Evolutionary conservation across 2,329 filamentous ascomycete genomes (phyloP), one percentile per base, ranked within the genome.

Genomic region (Fusarium circinatum): DNA sequence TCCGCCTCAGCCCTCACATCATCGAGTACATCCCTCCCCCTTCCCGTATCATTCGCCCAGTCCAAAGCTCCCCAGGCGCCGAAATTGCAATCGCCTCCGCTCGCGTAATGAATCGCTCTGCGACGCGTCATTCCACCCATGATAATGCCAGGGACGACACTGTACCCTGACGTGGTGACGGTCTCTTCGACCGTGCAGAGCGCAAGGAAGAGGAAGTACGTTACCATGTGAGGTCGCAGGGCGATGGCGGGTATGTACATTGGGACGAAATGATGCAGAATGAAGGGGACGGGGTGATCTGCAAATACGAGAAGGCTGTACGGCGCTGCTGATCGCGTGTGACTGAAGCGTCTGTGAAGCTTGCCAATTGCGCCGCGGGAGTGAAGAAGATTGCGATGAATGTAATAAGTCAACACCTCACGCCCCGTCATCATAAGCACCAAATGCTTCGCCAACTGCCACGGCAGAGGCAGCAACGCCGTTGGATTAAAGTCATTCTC

Each of bases 321-420:
- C 1, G 87, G 86, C 0, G 91, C 89, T 5, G 88, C 85, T 30
- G 80, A 80, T 64, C 88, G 83, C 54, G 85, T 81, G 82, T 94
- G 90, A 77, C 84, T 84, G 78, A 85, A 86, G 60, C 76, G 57
- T 54, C 78, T 68, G 79, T 89, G 85, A 57, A 86, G 81, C 11
- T 74, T 79, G 13, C 85, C 83, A 30, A 88, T 67, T 6, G 76
- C 62, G 10, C 78, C 61, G 30, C 73, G 79, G 48, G 80, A 80
- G 82, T 97, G 94, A 14, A 98, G 87, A 32, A 92, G 67, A 78
- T 89, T 88, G 58, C 93, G 91, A 83, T 97, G 94, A 74, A 94
- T 86, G 76, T 90, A 88, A 80, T 97, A 98, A 65, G 91, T 89
- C 17, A 95, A 79, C 12, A 90, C 77, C 84, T 94, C 86, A 60